phyloP scores from a whole-genome alignment of 2,329 filamentous ascomycete species.

The Fusarium xyrophilum region DNA sequence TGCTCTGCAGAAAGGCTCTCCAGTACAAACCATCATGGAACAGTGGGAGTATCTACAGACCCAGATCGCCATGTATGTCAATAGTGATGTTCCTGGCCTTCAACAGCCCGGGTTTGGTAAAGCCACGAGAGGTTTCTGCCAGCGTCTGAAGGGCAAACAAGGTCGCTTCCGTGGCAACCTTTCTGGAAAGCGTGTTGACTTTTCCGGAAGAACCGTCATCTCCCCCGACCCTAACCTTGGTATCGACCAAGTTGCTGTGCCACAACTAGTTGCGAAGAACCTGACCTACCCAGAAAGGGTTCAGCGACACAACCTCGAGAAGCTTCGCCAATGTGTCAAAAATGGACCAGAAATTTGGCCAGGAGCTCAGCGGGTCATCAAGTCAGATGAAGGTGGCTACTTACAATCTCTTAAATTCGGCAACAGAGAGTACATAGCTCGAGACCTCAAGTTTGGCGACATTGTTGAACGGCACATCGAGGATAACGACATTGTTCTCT shows the following conservation, averaged over 20 bases:
- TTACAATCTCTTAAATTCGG: constrained; percentile 80
- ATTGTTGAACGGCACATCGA: constrained; percentile 93
- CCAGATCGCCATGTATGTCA: constrained; percentile 97
- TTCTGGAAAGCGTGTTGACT: constrained; percentile 98
- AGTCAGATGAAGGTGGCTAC: constrained; percentile 70
- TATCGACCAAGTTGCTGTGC: constrained; percentile 93
- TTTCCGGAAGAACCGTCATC: constrained; percentile 96
- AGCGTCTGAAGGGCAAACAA: constrained; percentile 95
- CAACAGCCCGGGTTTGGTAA: constrained; percentile 87
- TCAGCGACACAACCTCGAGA: constrained; percentile 83
- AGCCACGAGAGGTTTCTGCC: constrained; percentile 90
- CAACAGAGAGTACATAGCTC: constrained; percentile 66
- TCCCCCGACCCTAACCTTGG: constrained; percentile 94
- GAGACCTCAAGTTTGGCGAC: constrained; percentile 82
- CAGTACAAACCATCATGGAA: constrained; percentile 91
- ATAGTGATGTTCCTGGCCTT: constrained; percentile 93
- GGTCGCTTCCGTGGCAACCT: constrained; percentile 96
- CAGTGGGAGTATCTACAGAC: constrained; percentile 98
- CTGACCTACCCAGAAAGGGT: constrained; percentile 94
- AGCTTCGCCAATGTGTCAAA: constrained; percentile 74
- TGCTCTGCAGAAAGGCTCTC: constrained; percentile 81
- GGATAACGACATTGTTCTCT: constrained; percentile 93
- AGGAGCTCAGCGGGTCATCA: constrained; percentile 83
- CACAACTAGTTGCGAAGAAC: constrained; percentile 90
- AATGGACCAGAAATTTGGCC: constrained; percentile 84